Evolutionary conservation across 2,329 filamentous ascomycete species (phyloP), one percentile per base, ranked within the genome.

Genomic region (Fusarium sp.): DNA sequence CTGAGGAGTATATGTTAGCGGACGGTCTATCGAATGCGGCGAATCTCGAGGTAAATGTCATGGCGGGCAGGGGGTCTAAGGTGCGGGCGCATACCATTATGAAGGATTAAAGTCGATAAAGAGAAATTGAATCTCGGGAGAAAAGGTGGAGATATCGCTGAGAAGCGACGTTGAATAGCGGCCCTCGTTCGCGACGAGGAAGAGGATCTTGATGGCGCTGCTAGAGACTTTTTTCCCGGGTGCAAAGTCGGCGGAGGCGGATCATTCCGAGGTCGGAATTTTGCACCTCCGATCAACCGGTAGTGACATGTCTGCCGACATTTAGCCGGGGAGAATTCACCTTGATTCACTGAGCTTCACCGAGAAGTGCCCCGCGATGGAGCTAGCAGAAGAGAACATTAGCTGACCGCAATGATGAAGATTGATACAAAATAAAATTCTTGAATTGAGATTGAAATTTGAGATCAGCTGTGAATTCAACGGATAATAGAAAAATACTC

Each of bases 1-100:
- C 95, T 97, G 39, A 13, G 8, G 13, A 8, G 24, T 16, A 15
- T 23, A 31, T 71, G 68, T 77, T 50, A 76, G 70, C 47, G 52
- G 49, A 24, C 23, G 47, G 20, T 20, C 9, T 44, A 21, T 38
- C 24, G 43, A 48, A 68, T 33, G 63, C 41, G 55, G 67, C 56
- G 65, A 54, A 58, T 67, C 55, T 54, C 47, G 66, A 53, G 35
- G 57, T 60, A 50, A 69, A 35, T 42, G 62, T 28, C 53, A 46
- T 61, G 18, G 33, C 56, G 52, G 64, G 55, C 58, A 43, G 60
- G 39, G 60, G 39, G 41, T 33, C 7, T 7, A 55, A 43, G 44
- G 28, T 38, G 37, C 46, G 54, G 57, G 66, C 62, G 60, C 68
- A 59, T 77, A 77, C 76, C 76, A 78, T 78, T 73, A 57, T 76